Conservation (phyloP, 805 yeast species). For the Lachancea fermentati region DNA sequence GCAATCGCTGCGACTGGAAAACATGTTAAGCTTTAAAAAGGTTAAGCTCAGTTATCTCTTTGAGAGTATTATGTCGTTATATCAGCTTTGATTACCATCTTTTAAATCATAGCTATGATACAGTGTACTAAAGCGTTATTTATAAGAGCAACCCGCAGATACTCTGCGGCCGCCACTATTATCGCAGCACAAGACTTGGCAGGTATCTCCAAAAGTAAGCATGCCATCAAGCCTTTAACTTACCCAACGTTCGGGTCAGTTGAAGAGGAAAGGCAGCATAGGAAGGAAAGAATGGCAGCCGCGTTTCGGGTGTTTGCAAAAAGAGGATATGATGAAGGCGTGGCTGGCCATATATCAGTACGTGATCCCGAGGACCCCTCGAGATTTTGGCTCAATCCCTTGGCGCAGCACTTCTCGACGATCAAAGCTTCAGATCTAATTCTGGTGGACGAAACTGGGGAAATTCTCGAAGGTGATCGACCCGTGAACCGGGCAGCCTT, state of each 20-base stretch:
- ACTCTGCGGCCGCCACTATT: too few relatives aligned
- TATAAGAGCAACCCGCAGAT: too few relatives aligned
- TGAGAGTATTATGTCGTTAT: too few relatives aligned
- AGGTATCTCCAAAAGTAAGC: neutral
- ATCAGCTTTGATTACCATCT: too few relatives aligned
- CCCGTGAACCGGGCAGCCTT: constrained; percentile 65
- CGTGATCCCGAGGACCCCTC: neutral
- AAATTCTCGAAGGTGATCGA: constrained; percentile 51
- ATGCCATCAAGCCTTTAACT: neutral
- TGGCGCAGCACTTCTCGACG: neutral
- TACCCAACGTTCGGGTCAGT: neutral
- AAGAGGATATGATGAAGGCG: neutral
- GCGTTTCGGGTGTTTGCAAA: neutral
- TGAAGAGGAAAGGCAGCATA: neutral
- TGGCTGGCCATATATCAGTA: neutral
- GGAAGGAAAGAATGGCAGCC: neutral
- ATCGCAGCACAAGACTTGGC: too few relatives aligned
- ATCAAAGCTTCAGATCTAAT: neutral
- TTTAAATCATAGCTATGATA: too few relatives aligned
- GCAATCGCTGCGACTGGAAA: too few relatives aligned
- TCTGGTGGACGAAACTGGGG: constrained; percentile 34
- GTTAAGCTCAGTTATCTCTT: too few relatives aligned
- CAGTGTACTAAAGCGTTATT: too few relatives aligned
- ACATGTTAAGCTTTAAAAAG: too few relatives aligned
- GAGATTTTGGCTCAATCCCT: neutral